These are phyloP conservation scores for Mycena epipterygia DNA, from an alignment of 768 basidiomycete species.

Conservation along the genomic window DNA sequence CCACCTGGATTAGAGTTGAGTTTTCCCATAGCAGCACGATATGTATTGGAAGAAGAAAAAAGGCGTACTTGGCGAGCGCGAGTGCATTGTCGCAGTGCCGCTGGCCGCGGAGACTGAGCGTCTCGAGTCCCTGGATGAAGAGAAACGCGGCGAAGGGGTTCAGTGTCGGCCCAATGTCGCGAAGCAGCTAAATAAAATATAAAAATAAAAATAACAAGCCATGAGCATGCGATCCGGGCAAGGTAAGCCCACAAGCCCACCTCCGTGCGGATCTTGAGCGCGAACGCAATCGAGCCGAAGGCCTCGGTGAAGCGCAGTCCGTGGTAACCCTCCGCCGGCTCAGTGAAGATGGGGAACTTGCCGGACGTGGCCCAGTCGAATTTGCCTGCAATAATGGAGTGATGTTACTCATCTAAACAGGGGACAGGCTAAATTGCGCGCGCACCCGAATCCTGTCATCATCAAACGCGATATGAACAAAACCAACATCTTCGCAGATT, in stretches of 20 bases:
- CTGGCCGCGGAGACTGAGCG: slow-evolving; percentile 78
- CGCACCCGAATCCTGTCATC: background rate
- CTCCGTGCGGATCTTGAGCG: slow-evolving; percentile 73
- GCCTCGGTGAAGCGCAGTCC: slow-evolving; percentile 76
- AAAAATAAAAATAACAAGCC: background rate
- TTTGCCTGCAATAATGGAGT: slow-evolving; percentile 47
- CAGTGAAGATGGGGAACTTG: slow-evolving; percentile 81
- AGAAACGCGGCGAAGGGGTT: slow-evolving; percentile 84
- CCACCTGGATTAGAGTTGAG: slow-evolving; percentile 50
- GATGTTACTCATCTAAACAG: background rate
- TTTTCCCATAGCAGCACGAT: background rate
- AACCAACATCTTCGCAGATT: slow-evolving; percentile 21
- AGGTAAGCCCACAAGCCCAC: slow-evolving; percentile 28
- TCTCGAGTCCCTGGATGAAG: slow-evolving; percentile 85
- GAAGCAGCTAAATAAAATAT: slow-evolving; percentile 56
- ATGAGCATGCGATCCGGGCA: too few relatives aligned
- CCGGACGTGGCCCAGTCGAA: slow-evolving; percentile 81
- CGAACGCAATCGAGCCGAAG: slow-evolving; percentile 75
- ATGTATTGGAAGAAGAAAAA: background rate
- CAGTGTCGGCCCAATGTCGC: slow-evolving; percentile 75
- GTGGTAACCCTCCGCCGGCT: slow-evolving; percentile 83
- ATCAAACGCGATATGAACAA: background rate
- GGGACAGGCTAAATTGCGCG: background rate
- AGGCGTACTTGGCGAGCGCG: slow-evolving; percentile 66
- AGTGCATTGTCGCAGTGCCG: slow-evolving; percentile 81